Base-by-base conservation (phyloP, 179 eudicot genomes). In the Amaranthus tricolor region DNA sequence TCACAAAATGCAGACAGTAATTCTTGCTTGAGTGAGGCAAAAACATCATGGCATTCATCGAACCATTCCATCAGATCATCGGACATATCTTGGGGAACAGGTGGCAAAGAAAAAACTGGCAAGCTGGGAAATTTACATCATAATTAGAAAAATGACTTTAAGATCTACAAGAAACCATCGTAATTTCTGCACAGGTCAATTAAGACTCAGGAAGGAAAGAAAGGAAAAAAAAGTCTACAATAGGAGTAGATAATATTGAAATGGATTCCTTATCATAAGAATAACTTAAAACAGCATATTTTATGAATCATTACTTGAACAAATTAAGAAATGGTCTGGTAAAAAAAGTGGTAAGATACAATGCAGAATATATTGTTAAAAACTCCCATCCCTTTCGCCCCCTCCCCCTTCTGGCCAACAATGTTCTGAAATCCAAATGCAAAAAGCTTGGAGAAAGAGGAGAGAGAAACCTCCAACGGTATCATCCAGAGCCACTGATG, bases 21-120 rank as follows among this genome's bases (percentile, higher is more conserved):
- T 81, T 83, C 79, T 67, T 85, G 89, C 84, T 87, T 87, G 60
- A 96, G 89, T 77, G 90, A 88, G 82, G 57, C 73, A 77, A 96
- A 91, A 68, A 83, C 83, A 67, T 77, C 76, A 65, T 55, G 71
- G 63, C 98, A 86, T 76, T 89, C 74, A 62, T 85, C 88, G 78
- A 87, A 96, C 99, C 99, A 96, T 63, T 74, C 76, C 79, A 90
- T 85, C 84, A 96, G 80, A 80, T 86, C 81, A 76, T 96, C 91
- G 14, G 97, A 83, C 75, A 85, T 82, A 82, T 93, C 96, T 83
- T 83, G 71, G 45, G 99, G 99, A 76, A 96, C 76, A 62, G 94
- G 84, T 70, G 99, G 99, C 82, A 93, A 89, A 60, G 88, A 84
- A 68, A 93, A 86, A 61, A 95, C 96, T 68, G 98, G 99, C 72